phyloP scores from a whole-genome alignment of 305 asterid genomes.

The Fraxinus albicans region DNA sequence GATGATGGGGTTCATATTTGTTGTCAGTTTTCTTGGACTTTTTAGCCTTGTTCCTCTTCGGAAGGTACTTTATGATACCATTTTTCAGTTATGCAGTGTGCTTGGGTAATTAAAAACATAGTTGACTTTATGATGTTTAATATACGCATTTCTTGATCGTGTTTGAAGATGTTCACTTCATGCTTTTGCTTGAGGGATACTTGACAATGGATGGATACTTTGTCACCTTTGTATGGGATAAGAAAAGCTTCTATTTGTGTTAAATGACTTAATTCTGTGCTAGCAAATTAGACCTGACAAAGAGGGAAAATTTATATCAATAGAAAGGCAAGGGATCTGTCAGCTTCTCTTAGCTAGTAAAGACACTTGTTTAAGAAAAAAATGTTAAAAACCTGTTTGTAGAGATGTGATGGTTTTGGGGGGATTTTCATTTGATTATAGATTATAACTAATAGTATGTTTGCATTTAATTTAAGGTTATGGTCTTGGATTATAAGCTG shows the following conservation, averaged over 20 bases:
- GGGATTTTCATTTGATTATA: neutral
- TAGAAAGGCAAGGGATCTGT: neutral
- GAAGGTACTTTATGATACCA: constrained; percentile 45
- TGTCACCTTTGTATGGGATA: neutral
- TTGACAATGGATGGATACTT: neutral
- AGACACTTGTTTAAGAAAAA: neutral
- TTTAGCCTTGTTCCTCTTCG: constrained; percentile 94
- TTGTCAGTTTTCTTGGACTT: constrained; percentile 90
- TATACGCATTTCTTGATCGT: neutral
- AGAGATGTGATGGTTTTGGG: neutral
- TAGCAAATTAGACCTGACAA: neutral
- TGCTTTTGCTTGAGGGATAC: neutral
- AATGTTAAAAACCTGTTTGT: neutral
- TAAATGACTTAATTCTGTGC: neutral
- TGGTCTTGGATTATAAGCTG: constrained; percentile 83
- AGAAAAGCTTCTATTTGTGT: neutral
- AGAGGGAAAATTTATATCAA: neutral
- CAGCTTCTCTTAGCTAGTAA: neutral
- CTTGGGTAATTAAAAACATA: neutral
- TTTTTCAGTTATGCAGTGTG: neutral
- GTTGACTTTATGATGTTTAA: neutral
- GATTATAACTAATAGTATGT: neutral
- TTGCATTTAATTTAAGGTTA: constrained; percentile 52
- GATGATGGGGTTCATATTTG: constrained; percentile 87
- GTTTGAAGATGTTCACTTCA: neutral